Evolutionary conservation across 2,329 filamentous ascomycete species (phyloP).

Genomic region (Monilinia aucupariae): DNA sequence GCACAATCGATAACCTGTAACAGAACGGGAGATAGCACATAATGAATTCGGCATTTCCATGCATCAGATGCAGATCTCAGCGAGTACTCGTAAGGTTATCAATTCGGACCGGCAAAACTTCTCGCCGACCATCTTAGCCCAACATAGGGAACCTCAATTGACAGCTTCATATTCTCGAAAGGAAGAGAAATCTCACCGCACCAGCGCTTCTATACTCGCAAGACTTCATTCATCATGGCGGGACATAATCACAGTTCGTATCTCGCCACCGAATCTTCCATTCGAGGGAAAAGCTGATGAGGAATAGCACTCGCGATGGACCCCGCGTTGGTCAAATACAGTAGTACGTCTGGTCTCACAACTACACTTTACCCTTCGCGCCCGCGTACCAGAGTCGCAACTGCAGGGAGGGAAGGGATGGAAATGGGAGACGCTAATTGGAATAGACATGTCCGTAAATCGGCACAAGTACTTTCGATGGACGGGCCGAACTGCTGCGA

Average conservation of each 20-base stretch:
- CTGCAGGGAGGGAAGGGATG: neutral
- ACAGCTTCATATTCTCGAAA: neutral
- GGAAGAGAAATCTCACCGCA: neutral
- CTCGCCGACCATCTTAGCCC: constrained; percentile 6
- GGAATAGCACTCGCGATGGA: constrained; percentile 32
- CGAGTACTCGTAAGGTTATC: no score
- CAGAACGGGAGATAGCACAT: neutral
- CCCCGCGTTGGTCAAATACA: constrained; percentile 52
- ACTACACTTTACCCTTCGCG: constrained; percentile 10
- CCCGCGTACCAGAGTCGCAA: neutral
- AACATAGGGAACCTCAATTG: constrained; percentile 19
- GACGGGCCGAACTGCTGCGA: constrained; percentile 74
- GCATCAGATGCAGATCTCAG: neutral
- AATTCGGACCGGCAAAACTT: constrained; percentile 2
- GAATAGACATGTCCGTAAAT: constrained; percentile 66
- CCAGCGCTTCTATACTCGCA: constrained; percentile 18
- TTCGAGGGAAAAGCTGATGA: constrained; percentile 19
- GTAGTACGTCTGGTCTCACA: constrained; percentile 39
- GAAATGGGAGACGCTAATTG: neutral
- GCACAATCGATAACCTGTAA: neutral
- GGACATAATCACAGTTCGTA: constrained; percentile 44
- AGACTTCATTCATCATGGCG: constrained; percentile 40
- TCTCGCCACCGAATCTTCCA: neutral
- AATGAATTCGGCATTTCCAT: neutral
- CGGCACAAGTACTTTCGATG: constrained; percentile 95